Base-by-base conservation (phyloP, 192 early-diverging fungal species). In the Umbelopsis sp. region DNA sequence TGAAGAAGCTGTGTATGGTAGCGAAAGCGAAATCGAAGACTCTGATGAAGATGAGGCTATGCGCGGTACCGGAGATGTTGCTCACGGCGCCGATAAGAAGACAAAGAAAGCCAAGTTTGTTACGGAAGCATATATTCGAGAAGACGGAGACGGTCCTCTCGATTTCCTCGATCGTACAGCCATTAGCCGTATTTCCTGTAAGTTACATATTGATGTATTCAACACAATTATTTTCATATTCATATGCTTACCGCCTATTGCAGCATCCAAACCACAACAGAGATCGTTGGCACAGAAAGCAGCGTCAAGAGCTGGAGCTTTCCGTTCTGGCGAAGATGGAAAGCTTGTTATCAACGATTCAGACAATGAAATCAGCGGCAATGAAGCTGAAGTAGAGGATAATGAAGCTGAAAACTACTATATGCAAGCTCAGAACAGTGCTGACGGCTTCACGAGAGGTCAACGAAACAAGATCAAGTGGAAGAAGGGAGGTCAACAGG, bases 121-220 rank as follows among this genome's bases (percentile, higher is more conserved):
- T 9, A 74, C 72, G 1, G 71, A 66, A 24, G 73, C 80, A 8
- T 92, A 86, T 83, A 93, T 93, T 68, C 85, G 87, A 72, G 92
- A 93, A 75, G 87, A 89, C 50, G 86, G 80, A 51, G 81, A 83
- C 20, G 86, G 85, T 0, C 91, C 91, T 31, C 73, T 98, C 45
- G 97, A 99, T 84, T 97, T 98, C 76, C 81, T 99, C 72, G 96
- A 97, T 79, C 84, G 88, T 25, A 80, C 87, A 51, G 92, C 94
- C 24, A 90, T 98, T 29, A 71, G 72, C 14, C 74, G 70, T 17
- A 77, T 81, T 41, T 73, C 79, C n/a, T 80, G 71, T 66, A 73
- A 62, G 71, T 45, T 26, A 3, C 16, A 20, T 31, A 21, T n/a
- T 45, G 34, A 3, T 16, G 9, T 44, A 2, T 6, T 24, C 17